Conservation (phyloP, 257 asterid genomes). For the Agastache rugosa region DNA sequence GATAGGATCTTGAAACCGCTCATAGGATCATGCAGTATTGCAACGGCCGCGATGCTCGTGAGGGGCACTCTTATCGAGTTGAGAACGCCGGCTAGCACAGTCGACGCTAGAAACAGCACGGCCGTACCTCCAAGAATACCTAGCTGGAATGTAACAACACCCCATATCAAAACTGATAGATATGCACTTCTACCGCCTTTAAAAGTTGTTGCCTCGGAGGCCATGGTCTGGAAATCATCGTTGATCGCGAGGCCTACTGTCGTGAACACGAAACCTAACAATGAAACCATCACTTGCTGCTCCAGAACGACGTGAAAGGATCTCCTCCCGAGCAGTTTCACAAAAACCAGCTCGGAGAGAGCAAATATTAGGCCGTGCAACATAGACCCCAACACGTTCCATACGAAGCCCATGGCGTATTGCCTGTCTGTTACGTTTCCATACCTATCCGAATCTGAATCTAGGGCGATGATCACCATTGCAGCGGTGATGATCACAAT, state of each 20-base stretch:
- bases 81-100: constrained; percentile 92
- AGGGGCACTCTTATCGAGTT: constrained; percentile 85
- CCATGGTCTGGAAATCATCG: constrained; percentile 64
- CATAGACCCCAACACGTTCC: constrained; percentile 82
- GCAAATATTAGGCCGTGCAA: constrained; percentile 93
- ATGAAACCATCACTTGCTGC: constrained; percentile 92
- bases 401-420: constrained; percentile 69
- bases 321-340: constrained; percentile 64
- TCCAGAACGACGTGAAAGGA: constrained; percentile 89
- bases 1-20: constrained; percentile 93
- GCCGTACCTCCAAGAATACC: constrained; percentile 87
- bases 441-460: constrained; percentile 76
- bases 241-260: constrained; percentile 69
- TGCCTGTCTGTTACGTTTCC: constrained; percentile 52
- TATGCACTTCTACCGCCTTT: constrained; percentile 67
- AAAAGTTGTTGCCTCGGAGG: constrained; percentile 61
- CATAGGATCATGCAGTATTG: constrained; percentile 76
- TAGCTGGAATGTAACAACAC: constrained; percentile 71
- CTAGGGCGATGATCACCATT: constrained; percentile 82
- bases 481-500: constrained; percentile 76
- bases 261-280: constrained; percentile 72
- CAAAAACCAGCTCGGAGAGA: constrained; percentile 73
- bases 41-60: constrained; percentile 82
- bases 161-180: constrained; percentile 74
- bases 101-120: constrained; percentile 74